Conservation (phyloP, 108 stramenopile species). For the Skeletonema menzelii region DNA sequence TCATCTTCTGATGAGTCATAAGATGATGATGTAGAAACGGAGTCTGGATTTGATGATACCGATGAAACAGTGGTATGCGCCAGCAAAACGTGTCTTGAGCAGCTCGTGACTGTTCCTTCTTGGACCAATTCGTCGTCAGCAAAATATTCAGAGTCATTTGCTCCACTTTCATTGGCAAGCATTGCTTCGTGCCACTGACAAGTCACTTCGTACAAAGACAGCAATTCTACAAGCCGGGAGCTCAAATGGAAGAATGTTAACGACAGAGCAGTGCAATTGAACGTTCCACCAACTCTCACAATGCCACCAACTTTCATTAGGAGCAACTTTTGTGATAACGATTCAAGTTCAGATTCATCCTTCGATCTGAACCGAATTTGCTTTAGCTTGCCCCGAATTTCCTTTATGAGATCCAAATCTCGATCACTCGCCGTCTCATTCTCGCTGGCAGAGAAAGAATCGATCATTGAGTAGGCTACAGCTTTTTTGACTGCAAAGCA, state of each 20-base stretch:
- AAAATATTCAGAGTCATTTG: neutral
- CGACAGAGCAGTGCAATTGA: constrained; percentile 9
- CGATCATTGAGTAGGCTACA: constrained; percentile 16
- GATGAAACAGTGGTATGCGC: constrained; percentile 14
- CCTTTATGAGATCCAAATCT: constrained; percentile 3
- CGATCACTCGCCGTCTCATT: neutral
- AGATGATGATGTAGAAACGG: constrained; percentile 13
- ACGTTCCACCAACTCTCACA: constrained; percentile 3
- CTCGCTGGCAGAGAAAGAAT: neutral
- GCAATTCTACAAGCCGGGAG: constrained; percentile 24
- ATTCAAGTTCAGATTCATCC: constrained; percentile 27
- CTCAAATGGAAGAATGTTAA: constrained; percentile 30
- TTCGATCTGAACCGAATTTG: constrained; percentile 16
- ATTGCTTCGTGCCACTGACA: constrained; percentile 26
- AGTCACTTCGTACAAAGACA: constrained; percentile 20
- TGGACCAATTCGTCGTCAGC: neutral
- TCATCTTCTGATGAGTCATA: constrained; percentile 21
- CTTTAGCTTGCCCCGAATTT: constrained; percentile 8
- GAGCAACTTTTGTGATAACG: constrained; percentile 16
- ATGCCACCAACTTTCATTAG: neutral
- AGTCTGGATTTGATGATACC: constrained; percentile 33
- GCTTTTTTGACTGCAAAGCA: constrained; percentile 34
- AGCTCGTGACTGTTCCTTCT: neutral
- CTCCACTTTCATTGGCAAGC: neutral
- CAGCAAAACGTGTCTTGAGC: neutral